phyloP scores from a whole-genome alignment of 2,329 filamentous ascomycete species.

The Ophiostoma perfectum region DNA sequence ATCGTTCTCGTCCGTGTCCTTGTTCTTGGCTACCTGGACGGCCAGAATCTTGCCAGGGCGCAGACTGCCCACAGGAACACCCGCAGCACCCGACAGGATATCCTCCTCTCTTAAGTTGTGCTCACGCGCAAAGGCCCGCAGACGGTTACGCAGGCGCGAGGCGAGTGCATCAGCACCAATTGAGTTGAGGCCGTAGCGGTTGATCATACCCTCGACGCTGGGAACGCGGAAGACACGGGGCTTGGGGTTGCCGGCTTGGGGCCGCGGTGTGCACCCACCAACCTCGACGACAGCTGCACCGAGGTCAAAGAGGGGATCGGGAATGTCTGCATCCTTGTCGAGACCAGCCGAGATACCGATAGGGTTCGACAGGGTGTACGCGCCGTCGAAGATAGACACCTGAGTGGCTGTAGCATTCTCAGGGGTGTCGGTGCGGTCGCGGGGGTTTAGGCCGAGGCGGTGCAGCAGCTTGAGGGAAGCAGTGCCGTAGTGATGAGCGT shows the following conservation, averaged over 20 bases:
- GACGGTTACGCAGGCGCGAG: conserved; percentile 66
- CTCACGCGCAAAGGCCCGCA: conserved; percentile 68
- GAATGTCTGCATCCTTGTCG: conserved; percentile 89
- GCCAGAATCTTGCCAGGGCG: conserved; percentile 69
- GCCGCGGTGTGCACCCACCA: conserved; percentile 80
- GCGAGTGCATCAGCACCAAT: conserved; percentile 85
- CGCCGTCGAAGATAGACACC: conserved; percentile 57
- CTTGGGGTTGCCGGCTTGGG: conserved; percentile 80
- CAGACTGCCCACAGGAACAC: conserved; percentile 78
- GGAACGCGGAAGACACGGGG: conserved; percentile 85
- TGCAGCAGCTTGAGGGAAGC: conserved; percentile 66
- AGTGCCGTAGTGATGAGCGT: conserved; percentile 81
- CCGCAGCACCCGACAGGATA: conserved; percentile 66
- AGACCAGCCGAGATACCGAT: conserved; percentile 93
- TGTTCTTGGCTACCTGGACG: conserved; percentile 97
- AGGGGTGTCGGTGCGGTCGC: conserved; percentile 59
- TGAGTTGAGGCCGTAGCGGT: conserved; percentile 93
- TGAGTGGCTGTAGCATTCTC: conserved; percentile 37
- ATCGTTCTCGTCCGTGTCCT: conserved; percentile 78
- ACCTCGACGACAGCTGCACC: conserved; percentile 87
- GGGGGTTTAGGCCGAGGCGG: conserved; percentile 67
- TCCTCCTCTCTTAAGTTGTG: conserved; percentile 65
- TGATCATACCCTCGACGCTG: conserved; percentile 80
- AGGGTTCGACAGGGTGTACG: conserved; percentile 71
- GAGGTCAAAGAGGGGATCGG: conserved; percentile 75